Evolutionary conservation across 2,329 filamentous ascomycete species (phyloP), one percentile per base, ranked within the genome.

Genomic region (Ceratocystiopsis sp.): DNA sequence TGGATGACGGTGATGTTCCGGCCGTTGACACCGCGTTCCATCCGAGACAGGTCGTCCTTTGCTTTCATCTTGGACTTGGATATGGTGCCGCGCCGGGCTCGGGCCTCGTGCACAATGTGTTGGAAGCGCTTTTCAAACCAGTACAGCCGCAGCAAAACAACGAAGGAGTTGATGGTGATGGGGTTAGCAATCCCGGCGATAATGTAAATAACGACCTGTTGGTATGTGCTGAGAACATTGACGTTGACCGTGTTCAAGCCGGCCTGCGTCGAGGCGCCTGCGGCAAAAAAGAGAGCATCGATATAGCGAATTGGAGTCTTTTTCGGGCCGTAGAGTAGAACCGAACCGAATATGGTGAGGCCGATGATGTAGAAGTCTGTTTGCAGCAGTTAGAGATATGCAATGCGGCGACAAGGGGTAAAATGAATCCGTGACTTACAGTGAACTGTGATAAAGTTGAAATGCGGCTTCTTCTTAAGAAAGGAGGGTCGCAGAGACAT

Each of bases 41-140:
- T 57, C n/a, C 63, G 60, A 11, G 62, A 61, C 5, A 63, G 48
- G 40, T 75, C 69, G 10, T 56, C 50, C 34, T 56, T 59, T 3
- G 63, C 55, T 46, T 67, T 61, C 56, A 79, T 62, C 62, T 75
- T 61, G 55, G 82, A 63, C 65, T 77, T 65, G 61, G 69, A 64
- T n/a, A 79, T 60, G 34, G 71, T 80, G 43, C 71, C 69, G 43
- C 87, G 75, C 42, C 78, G 66, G 37, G 64, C 67, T 43, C 76
- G 74, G 1, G 83, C 78, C 52, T 93, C 83, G 33, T 69, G 70
- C 14, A 82, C 86, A 50, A 94, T 73, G 53, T 83, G 71, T 56
- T 93, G 82, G 57, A 98, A 96, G 9, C 87, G 76, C 60, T 93
- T 94, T 61, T 98, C 87, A 57, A 98, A 98, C 89, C 89, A 98